Percentiles rank a stretch among this genome's conserved stretches.
Evolutionary conservation across 2,329 filamentous ascomycete species (phyloP).

Genomic region (Penicillium sp.): DNA sequence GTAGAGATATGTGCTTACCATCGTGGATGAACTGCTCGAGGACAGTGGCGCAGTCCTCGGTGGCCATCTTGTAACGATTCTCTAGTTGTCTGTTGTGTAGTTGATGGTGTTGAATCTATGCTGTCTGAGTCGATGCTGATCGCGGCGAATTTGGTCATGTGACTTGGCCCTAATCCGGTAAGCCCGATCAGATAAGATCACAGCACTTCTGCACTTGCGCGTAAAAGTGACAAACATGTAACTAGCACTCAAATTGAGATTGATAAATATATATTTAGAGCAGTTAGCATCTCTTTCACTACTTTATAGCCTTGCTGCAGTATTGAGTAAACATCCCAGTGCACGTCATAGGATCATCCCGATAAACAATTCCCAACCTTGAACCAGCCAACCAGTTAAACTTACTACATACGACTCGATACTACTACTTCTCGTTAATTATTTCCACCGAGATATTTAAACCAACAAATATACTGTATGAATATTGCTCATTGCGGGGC

Average conservation of each 20-base stretch:
- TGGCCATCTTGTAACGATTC: background rate
- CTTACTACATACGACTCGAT: too few species aligned
- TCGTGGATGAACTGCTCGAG: slow-evolving; percentile 65
- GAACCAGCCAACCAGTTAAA: too few species aligned
- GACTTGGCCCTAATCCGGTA: background rate
- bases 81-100: background rate
- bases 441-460: too few species aligned
- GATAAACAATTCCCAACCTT: too few species aligned
- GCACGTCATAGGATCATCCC: too few species aligned
- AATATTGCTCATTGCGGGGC: background rate
- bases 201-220: background rate
- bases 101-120: background rate
- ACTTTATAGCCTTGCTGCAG: too few species aligned
- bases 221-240: too few species aligned
- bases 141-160: background rate
- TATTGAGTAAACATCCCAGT: too few species aligned
- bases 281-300: too few species aligned
- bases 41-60: slow-evolving; percentile 61
- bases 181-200: slow-evolving; percentile 7
- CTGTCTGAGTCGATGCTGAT: background rate
- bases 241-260: too few species aligned
- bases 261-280: too few species aligned
- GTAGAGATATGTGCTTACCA: slow-evolving; percentile 36
- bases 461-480: background rate
- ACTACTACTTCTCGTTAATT: too few species aligned